phyloP scores from a whole-genome alignment of 345 rosid species.

The Syzygium aromaticum region DNA sequence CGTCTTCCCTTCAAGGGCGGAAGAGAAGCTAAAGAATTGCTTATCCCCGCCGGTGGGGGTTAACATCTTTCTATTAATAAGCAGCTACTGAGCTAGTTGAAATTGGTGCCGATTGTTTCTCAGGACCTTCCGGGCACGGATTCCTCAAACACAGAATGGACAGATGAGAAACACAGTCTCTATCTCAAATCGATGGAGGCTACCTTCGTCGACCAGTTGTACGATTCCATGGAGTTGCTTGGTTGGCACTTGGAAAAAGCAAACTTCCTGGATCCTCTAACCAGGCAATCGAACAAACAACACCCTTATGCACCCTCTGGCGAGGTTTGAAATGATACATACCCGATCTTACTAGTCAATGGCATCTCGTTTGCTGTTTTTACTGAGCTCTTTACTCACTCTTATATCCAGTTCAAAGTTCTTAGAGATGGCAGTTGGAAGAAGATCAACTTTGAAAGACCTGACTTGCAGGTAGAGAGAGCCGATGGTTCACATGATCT shows the following conservation, averaged over 20 bases:
- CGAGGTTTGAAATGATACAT: slow-evolving; percentile 35
- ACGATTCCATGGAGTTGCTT: slow-evolving; percentile 35
- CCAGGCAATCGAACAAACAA: slow-evolving; percentile 8
- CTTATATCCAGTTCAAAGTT: slow-evolving; percentile 52
- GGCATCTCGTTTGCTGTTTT: not conserved
- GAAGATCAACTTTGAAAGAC: slow-evolving; percentile 44
- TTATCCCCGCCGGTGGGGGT: not conserved
- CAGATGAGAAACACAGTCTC: slow-evolving; percentile 82
- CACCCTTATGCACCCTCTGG: slow-evolving; percentile 22
- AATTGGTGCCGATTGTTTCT: not conserved
- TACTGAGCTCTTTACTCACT: not conserved
- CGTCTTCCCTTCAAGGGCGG: not conserved
- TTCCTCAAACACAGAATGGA: slow-evolving; percentile 50
- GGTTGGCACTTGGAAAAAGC: slow-evolving; percentile 23
- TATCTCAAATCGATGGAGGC: slow-evolving; percentile 91
- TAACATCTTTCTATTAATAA: not conserved
- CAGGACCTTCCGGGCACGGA: slow-evolving; percentile 31
- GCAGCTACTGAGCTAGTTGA: not conserved
- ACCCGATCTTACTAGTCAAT: not conserved
- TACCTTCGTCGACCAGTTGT: slow-evolving; percentile 68
- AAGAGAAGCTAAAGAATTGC: not conserved
- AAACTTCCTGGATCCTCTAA: slow-evolving; percentile 13
- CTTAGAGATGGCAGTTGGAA: slow-evolving; percentile 61
- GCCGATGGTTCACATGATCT: slow-evolving; percentile 12
- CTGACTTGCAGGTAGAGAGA: slow-evolving; percentile 21